Base-by-base conservation (phyloP, 345 rosid genomes). In the Populus pruinosa region DNA sequence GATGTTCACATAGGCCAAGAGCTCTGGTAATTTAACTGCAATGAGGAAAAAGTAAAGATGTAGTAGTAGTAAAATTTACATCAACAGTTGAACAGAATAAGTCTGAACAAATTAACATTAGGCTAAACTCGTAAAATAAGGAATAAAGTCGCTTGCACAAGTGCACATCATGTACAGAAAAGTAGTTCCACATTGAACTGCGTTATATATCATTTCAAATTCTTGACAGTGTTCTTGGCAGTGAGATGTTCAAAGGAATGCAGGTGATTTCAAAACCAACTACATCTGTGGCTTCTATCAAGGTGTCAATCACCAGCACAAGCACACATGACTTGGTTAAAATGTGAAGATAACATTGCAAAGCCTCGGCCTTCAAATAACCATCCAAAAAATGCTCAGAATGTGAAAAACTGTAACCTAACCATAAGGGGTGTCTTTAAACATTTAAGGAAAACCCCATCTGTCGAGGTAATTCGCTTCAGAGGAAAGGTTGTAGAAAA, bases 21-120 rank as follows among this genome's bases (percentile, higher is more conserved):
- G 89, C 88, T 94, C 97, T 4, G 99, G 99, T 67, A 96, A 87
- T 83, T 96, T 96, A 77, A 96, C 99, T 94, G 97, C 84, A 78
- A 41, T 63, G 43, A 17, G 68, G 33, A 69, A 39, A 41, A 8
- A 17, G 56, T 49, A 39, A 50, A 76, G 47, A 67, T 23, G 17
- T 16, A 44, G 41, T 59, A 53, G 20, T n/a, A 20, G 20, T 33
- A 20, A 47, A 47, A 44, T 67, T 61, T 56, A 27, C n/a, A 29
- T 23, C 35, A 49, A 21, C 5, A 44, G 8, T n/a, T n/a, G 33
- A 62, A 36, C 35, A 29, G n/a, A 59, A 65, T 20, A 63, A 23
- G 64, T 31, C 50, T 21, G 29, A 35, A 36, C 64, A 33, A 72
- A 25, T 64, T 65, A 56, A 29, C 21, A 55, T 43, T 4, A 59